These are phyloP conservation scores for Hypericum androsaemum DNA, from an alignment of 345 rosid genomes.

Conservation along the genomic window DNA sequence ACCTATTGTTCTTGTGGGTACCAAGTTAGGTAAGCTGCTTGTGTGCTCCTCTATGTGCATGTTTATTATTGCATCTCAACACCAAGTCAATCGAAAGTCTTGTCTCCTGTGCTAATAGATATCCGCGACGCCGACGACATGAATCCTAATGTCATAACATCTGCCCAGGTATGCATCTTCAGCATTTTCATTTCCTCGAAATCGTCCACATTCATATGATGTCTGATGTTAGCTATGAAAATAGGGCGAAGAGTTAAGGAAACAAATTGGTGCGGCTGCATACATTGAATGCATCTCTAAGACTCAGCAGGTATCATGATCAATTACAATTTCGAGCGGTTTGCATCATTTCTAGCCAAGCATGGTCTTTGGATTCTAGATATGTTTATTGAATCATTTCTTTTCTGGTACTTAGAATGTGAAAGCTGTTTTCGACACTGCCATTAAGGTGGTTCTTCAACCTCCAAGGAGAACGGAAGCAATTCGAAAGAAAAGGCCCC, in stretches of 20 bases:
- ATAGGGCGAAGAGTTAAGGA: conserved; percentile 93
- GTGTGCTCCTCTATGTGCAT: background rate
- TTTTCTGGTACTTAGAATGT: conserved; percentile 52
- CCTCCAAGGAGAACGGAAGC: conserved; percentile 84
- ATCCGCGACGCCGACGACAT: conserved; percentile 74
- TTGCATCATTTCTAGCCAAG: background rate
- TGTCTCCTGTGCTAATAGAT: conserved; percentile 32
- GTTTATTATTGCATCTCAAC: background rate
- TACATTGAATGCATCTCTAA: conserved; percentile 96
- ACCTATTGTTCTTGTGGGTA: conserved; percentile 94
- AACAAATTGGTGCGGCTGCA: conserved; percentile 91
- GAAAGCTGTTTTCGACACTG: conserved; percentile 86
- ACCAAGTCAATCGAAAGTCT: background rate
- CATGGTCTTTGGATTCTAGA: background rate
- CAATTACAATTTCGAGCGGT: background rate
- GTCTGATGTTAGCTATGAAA: background rate
- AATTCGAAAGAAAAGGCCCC: conserved; percentile 48
- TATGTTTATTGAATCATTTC: background rate
- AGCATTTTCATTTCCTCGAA: background rate
- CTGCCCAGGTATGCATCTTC: conserved; percentile 45
- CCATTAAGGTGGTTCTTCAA: conserved; percentile 93
- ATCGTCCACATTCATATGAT: background rate
- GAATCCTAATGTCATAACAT: conserved; percentile 56
- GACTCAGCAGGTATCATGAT: conserved; percentile 68
- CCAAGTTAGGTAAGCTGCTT: conserved; percentile 60